phyloP scores from a whole-genome alignment of 2,329 filamentous ascomycete genomes.

The Fusarium redolens region DNA sequence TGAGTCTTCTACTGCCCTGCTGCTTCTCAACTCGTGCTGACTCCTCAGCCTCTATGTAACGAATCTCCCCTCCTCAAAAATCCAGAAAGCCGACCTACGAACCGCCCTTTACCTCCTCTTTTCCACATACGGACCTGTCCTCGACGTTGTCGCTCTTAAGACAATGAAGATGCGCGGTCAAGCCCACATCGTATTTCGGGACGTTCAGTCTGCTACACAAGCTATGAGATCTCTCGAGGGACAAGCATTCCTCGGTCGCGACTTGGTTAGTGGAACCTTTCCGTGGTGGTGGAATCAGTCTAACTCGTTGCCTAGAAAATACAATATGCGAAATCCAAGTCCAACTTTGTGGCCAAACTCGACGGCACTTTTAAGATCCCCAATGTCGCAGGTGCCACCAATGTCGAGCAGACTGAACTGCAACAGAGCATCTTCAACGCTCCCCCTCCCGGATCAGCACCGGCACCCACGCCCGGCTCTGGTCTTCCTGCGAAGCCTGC shows the following conservation, averaged over 20 bases:
- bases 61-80: conserved; percentile 86
- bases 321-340: conserved; percentile 89
- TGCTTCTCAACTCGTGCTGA: conserved; percentile 5
- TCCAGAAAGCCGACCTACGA: conserved; percentile 88
- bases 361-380: conserved; percentile 89
- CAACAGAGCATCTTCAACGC: conserved; percentile 86
- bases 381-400: conserved; percentile 61
- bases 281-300: neutral
- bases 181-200: conserved; percentile 90
- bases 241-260: conserved; percentile 84
- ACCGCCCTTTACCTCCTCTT: conserved; percentile 93
- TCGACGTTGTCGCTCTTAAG: conserved; percentile 91
- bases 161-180: conserved; percentile 95
- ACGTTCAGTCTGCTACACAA: conserved; percentile 91
- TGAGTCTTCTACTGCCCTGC: conserved; percentile 56
- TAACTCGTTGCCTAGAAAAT: conserved; percentile 74
- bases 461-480: conserved; percentile 55
- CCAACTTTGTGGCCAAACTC: conserved; percentile 87
- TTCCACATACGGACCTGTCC: conserved; percentile 89
- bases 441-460: conserved; percentile 63
- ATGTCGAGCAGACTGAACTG: conserved; percentile 75
- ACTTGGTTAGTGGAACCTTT: conserved; percentile 73
- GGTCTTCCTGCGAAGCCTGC: conserved; percentile 62
- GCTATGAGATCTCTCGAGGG: conserved; percentile 91
- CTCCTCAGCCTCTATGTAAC: conserved; percentile 82